These are phyloP conservation scores for Annulohypoxylon truncatum DNA, from an alignment of 2,329 filamentous ascomycete genomes.

Conservation along the genomic window DNA sequence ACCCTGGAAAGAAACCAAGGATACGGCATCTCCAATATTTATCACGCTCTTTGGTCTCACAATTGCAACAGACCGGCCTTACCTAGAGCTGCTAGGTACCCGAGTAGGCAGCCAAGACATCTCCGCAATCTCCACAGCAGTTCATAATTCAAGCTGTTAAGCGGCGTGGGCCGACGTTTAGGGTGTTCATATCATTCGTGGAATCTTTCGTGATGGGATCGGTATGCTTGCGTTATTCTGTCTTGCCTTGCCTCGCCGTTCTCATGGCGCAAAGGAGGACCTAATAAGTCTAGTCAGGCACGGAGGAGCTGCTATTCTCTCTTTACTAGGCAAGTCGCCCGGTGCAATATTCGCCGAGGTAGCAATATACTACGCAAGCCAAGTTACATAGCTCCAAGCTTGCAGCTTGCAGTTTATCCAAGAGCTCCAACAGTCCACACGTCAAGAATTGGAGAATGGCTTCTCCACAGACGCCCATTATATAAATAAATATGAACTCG, in stretches of 20 bases:
- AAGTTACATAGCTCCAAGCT: slow-evolving; percentile 26
- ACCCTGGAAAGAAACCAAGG: no score
- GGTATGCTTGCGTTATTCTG: slow-evolving; percentile 19
- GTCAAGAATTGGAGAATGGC: slow-evolving; percentile 20
- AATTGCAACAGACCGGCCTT: not conserved
- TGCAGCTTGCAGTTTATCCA: slow-evolving; percentile 25
- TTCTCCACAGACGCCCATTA: slow-evolving; percentile 4
- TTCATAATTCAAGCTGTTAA: slow-evolving; percentile 15
- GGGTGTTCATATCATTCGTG: slow-evolving; percentile 26
- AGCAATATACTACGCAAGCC: slow-evolving; percentile 28
- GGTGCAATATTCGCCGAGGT: slow-evolving; percentile 38
- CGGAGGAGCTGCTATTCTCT: slow-evolving; percentile 13
- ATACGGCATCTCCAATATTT: slow-evolving; percentile 9
- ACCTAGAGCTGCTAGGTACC: not conserved
- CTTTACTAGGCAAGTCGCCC: slow-evolving; percentile 19
- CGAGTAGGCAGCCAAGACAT: slow-evolving; percentile 12
- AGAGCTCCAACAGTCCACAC: slow-evolving; percentile 11
- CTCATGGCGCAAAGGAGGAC: not conserved
- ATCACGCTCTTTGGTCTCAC: not conserved
- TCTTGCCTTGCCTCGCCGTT: not conserved
- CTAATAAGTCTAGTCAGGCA: slow-evolving; percentile 5
- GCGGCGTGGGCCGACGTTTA: slow-evolving; percentile 10
- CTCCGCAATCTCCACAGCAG: slow-evolving; percentile 26
- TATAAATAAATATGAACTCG: slow-evolving; percentile 17
- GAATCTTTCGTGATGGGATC: slow-evolving; percentile 29